Evolutionary conservation across 2,329 filamentous ascomycete species (phyloP), one percentile per base, ranked within the genome.

Genomic region (Monosporascus sp.): DNA sequence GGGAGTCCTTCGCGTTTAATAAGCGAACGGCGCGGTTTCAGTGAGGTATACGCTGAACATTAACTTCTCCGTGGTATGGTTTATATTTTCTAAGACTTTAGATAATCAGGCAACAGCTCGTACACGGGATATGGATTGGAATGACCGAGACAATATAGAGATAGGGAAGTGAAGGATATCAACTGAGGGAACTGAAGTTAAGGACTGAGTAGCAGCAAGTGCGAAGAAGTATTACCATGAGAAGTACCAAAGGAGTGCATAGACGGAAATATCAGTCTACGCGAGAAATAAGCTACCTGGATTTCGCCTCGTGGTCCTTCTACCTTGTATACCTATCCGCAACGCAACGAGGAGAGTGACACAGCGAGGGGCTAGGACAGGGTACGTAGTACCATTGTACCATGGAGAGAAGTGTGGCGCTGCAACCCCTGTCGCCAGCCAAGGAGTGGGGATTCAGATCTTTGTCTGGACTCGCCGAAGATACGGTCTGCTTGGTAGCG

Each of bases 331-430:
- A 14, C 31, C 31, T 14, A 54, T 58, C 54, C 55, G 55, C 55
- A 59, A 61, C 52, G 55, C 49, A 55, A 58, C 50, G 54, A 61
- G 57, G 60, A 63, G 9, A 25, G 24, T 31, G 43, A 61, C 58
- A 56, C 55, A 60, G 54, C 58, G 59, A 45, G 49, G 53, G 52
- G 49, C 60, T 55, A 53, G 60, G 58, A 57, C 47, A 58, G 44
- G 58, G 60, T 63, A 60, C 62, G 47, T 60, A 49, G 49, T 54
- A 49, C 54, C 58, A 56, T 54, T 59, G 57, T 54, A 53, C 51
- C 56, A 55, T 57, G 51, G 61, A 58, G 59, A 52, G 47, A 47
- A 55, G 56, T 63, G 68, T 71, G 69, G 69, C 70, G 68, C 66
- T 60, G 61, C 51, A 48, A 48, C 60, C 65, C 60, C 63, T 65